Base-by-base conservation (phyloP, 768 basidiomycete species). In the Leccinellum albellum region DNA sequence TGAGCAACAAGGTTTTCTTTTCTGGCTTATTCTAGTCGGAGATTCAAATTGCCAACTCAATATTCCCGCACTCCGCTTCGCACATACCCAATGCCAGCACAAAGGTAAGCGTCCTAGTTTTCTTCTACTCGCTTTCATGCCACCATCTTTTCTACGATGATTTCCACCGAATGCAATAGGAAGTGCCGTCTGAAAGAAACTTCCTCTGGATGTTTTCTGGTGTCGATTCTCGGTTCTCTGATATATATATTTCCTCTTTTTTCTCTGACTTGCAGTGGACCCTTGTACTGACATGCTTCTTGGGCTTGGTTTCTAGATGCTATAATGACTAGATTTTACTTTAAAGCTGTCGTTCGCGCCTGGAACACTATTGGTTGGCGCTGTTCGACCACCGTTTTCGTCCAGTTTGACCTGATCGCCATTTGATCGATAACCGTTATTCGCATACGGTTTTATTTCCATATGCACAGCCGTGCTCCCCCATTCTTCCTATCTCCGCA, bases 191-290 rank as follows among this genome's bases (percentile, higher is more conserved):
- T 65, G 45, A 72, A 73, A 61, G 68, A 61, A 57, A 51, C 50
- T 3, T 60, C 47, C 37, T 44, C 14, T 59, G 59, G 67, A 57
- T 64, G 62, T 63, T 57, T 58, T 62, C 65, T 70, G 48, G 32
- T 73, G 70, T 72, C 68, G 70, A 72, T 47, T 59, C 66, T 50
- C 72, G 70, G 72, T 72, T 70, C 68, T 60, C 70, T 73, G 72
- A 72, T 35, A 53, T 54, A 12, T 31, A 3, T 12, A 10, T 31
- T 31, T 42, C 40, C 28, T 46, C 6, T 40, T 26, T 50, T 53
- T 31, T 45, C 33, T 42, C 9, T n/a, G n/a, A 2, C 6, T 29
- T 17, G 3, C 9, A 0, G 12, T n/a, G 15, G n/a, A 12, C 31
- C 46, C 14, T 24, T 26, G 21, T 50, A 14, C 63, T 66, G 32